A percentile compares a stretch with the other conserved stretches of the same genome.
Conservation (phyloP, 1,139 yeast species). For the Suhomyces ambrosiae region DNA sequence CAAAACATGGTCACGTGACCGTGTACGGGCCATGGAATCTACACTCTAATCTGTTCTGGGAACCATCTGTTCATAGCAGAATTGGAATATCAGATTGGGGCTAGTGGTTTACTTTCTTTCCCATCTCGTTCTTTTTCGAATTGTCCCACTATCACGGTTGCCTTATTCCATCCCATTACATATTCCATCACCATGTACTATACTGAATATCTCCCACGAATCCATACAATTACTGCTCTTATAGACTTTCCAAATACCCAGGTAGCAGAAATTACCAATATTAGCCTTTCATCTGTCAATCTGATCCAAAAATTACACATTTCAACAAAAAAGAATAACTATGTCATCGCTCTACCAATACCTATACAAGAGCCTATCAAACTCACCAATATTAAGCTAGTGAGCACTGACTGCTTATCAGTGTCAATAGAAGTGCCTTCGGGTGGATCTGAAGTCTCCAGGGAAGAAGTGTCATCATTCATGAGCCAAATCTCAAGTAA, state of each 20-base stretch:
- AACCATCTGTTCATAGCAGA: too few species aligned
- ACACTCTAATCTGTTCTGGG: too few species aligned
- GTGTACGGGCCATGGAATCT: too few species aligned
- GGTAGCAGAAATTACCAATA: conserved; percentile 14
- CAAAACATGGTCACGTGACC: too few species aligned
- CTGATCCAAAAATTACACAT: conserved; percentile 3
- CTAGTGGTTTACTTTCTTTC: too few species aligned
- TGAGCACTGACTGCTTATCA: conserved; percentile 7
- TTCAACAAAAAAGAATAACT: conserved; percentile 1
- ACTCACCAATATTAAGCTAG: conserved; percentile 14
- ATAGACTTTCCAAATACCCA: conserved; percentile 22
- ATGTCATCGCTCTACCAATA: conserved; percentile 10
- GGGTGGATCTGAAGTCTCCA: conserved; percentile 10
- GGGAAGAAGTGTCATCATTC: conserved; percentile 5
- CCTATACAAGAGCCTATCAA: conserved; percentile 9
- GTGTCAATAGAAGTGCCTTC: conserved; percentile 6
- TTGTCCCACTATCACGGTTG: too few species aligned
- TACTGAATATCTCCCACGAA: conserved; percentile 44
- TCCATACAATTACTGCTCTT: conserved; percentile 33
- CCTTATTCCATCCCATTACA: too few species aligned
- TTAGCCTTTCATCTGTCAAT: not conserved
- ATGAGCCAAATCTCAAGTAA: conserved; percentile 15
- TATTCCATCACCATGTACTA: too few species aligned
- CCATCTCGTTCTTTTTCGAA: too few species aligned
- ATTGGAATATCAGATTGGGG: too few species aligned